These are phyloP conservation scores for Antitrichia curtipendula DNA, from an alignment of 225 moss, liverwort and hornwort genomes.

Conservation along the genomic window DNA sequence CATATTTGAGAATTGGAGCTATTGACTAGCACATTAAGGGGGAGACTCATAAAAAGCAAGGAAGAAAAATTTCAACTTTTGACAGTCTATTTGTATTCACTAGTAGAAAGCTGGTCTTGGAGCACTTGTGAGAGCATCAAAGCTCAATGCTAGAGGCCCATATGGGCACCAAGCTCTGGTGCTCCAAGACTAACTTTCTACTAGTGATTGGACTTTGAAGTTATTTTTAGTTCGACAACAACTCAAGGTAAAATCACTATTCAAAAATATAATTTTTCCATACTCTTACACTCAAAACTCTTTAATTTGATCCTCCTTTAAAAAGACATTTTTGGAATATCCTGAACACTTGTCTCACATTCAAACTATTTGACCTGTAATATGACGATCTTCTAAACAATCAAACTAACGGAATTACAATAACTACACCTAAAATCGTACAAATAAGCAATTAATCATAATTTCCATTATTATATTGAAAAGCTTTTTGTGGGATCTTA, in stretches of 20 bases:
- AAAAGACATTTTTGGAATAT: not conserved
- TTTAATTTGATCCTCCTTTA: too few species aligned
- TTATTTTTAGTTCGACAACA: not conserved
- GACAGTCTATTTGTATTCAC: not conserved
- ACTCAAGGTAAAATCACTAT: not conserved
- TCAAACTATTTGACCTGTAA: not conserved
- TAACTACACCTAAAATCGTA: too few species aligned
- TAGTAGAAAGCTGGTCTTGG: not conserved
- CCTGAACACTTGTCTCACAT: too few species aligned
- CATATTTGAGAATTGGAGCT: not conserved
- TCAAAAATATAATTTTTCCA: not conserved
- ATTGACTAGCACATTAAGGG: fast-evolving
- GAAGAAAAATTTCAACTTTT: not conserved
- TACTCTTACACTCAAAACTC: fast-evolving
- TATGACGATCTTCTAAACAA: not conserved
- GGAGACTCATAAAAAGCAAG: not conserved
- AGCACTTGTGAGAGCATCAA: too few species aligned
- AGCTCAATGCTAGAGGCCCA: not conserved
- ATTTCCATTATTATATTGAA: too few species aligned
- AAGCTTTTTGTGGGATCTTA: too few species aligned
- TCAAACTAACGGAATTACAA: not conserved
- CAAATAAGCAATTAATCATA: too few species aligned
- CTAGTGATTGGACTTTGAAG: fast-evolving
- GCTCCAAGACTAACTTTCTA: not conserved
- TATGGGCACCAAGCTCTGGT: not conserved